Base-by-base conservation (phyloP, 306 rosid species). In the Biancaea sappan region DNA sequence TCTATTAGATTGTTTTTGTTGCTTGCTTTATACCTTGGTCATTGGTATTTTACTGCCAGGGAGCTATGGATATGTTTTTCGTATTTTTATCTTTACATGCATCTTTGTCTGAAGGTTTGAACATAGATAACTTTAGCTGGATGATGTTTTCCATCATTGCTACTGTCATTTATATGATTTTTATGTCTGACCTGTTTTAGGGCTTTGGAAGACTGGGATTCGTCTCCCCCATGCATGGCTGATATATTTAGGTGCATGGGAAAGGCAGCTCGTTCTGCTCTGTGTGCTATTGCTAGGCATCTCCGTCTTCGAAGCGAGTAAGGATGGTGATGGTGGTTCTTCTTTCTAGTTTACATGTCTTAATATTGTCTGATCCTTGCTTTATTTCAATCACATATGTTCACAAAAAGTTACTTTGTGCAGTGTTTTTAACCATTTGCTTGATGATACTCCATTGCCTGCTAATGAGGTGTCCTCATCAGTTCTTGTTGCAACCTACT, bases 241-340 rank as follows among this genome's bases (percentile, higher is more conserved):
- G 99, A 94, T 73, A 76, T 85, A 26, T 94, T 87, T 74, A 84
- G 96, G 86, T 94, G 96, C 81, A 90, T 94, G 97, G 99, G 99
- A 67, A 94, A 87, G 88, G 99, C 86, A 2, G 89, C 97, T 75
- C 96, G 89, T 48, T 81, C 76, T 59, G 88, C 95, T 40, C 79
- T 94, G 74, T 87, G 84, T 66, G 97, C 96, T 62, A 87, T 94
- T 62, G 97, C 99, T 32, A 90, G 95, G 84, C 90, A 92, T 87
- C 87, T 94, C 79, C 99, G 96, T 57, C 79, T 94, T 72, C 84
- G 91, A 79, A 92, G 93, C 99, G 96, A 94, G 97, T 94, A 90
- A 88, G 93, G 80, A 78, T 72, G 78, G 60, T 72, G 67, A 62
- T 52, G 72, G 41, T 64, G 62, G 69, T 56, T 73, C 35, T 79